phyloP scores from a whole-genome alignment of 106 monocot genomes.

The Apostasia shenzhenica region DNA sequence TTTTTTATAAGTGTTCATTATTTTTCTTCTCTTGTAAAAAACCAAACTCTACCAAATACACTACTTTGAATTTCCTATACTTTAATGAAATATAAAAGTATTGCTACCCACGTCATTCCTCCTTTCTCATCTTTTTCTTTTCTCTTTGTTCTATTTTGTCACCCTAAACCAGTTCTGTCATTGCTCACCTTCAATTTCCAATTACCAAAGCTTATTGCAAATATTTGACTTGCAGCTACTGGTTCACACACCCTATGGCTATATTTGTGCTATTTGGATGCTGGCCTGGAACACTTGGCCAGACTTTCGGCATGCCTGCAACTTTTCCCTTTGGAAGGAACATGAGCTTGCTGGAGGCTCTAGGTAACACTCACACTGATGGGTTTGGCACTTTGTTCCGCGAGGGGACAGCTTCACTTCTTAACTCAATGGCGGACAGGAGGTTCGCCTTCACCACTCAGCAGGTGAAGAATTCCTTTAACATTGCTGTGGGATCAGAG shows the following conservation, averaged over 20 bases:
- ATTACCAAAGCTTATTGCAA: too few species aligned
- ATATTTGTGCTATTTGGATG: conserved; percentile 19
- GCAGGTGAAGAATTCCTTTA: conserved; percentile 15
- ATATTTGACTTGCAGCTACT: conserved; percentile 7
- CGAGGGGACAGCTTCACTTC: conserved; percentile 14
- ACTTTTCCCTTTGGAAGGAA: conserved; percentile 12
- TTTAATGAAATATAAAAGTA: not conserved
- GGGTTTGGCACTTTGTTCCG: conserved; percentile 14
- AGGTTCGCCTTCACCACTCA: conserved; percentile 11
- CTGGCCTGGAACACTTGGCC: conserved; percentile 17
- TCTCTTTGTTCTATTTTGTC: not conserved
- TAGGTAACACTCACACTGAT: conserved; percentile 12
- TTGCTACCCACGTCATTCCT: not conserved
- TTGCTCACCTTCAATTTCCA: not conserved
- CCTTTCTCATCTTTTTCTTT: not conserved
- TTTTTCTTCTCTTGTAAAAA: not conserved
- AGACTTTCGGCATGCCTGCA: conserved; percentile 5
- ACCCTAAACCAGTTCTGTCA: too few species aligned
- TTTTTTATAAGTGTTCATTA: not conserved
- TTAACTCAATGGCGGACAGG: conserved; percentile 16
- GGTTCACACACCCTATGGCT: conserved; percentile 13
- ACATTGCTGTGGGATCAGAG: conserved; percentile 5
- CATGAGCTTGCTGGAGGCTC: conserved; percentile 16
- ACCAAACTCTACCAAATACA: not conserved
- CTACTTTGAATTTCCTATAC: not conserved